These are phyloP conservation scores for Thymus mandschuricus DNA, from an alignment of 257 asterid species.

Conservation along the genomic window DNA sequence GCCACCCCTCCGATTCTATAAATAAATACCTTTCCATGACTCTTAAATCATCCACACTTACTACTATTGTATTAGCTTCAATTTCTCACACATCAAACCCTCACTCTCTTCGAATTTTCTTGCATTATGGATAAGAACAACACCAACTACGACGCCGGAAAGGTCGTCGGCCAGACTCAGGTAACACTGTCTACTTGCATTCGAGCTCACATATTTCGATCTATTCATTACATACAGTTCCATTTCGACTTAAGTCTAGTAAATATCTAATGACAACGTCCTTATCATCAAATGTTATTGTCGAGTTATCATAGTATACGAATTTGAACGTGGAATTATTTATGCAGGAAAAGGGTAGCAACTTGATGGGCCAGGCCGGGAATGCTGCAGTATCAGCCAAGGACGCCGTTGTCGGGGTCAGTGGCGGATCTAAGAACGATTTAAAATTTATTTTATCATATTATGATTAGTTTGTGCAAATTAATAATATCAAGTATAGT, in stretches of 20 bases:
- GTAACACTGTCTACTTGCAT: conserved; percentile 18
- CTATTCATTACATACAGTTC: no score
- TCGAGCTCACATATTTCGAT: no score
- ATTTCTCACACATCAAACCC: no score
- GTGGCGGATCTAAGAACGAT: no score
- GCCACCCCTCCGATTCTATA: neutral
- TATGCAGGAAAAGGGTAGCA: conserved; percentile 56
- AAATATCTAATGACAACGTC: no score
- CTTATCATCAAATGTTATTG: neutral
- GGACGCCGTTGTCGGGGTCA: conserved; percentile 50
- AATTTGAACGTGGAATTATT: neutral
- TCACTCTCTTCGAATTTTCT: neutral
- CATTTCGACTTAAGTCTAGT: no score
- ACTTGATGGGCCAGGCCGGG: conserved; percentile 53
- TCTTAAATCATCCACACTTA: neutral
- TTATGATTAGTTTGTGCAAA: no score
- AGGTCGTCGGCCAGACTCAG: conserved; percentile 58
- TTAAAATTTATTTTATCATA: no score
- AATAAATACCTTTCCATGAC: neutral
- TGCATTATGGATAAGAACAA: conserved; percentile 36
- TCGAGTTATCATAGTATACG: neutral
- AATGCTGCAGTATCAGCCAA: conserved; percentile 53
- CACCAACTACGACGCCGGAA: conserved; percentile 59
- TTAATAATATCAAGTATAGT: no score
- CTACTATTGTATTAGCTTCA: neutral